These are phyloP conservation scores for Salix viminalis DNA, from an alignment of 345 rosid genomes.

Conservation along the genomic window DNA sequence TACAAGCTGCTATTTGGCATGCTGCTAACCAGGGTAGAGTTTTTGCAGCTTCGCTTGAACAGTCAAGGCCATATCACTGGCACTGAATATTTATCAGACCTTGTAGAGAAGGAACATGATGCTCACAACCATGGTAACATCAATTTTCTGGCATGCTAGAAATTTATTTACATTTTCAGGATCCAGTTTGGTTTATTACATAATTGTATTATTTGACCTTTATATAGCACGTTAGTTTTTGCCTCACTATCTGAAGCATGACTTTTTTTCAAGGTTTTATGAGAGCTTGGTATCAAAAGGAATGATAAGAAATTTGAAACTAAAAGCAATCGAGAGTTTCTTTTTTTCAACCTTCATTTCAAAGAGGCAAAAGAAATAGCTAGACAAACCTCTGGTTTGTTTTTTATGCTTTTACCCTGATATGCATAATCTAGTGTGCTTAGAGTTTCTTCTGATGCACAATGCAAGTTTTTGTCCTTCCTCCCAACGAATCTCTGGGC, in stretches of 20 bases:
- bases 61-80: constrained; percentile 81
- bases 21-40: constrained; percentile 22
- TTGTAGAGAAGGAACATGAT: constrained; percentile 81
- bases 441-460: constrained; percentile 85
- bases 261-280: neutral
- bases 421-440: constrained; percentile 91
- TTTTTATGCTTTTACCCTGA: constrained; percentile 89
- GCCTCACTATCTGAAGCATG: neutral
- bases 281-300: neutral
- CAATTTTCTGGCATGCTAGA: neutral
- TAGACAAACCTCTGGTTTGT: constrained; percentile 80
- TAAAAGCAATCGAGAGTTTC: neutral
- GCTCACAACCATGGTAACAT: constrained; percentile 67
- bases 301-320: neutral
- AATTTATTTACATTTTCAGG: neutral
- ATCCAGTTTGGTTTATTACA: neutral
- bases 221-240: neutral
- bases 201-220: neutral
- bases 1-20: neutral
- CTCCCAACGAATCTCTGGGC: constrained; percentile 78
- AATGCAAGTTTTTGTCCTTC: constrained; percentile 94
- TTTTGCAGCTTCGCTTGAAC: constrained; percentile 87
- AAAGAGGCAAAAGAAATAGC: constrained; percentile 5
- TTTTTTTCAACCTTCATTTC: neutral
- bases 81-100: constrained; percentile 88